A percentile compares a stretch with the other conserved stretches of the same genome.
Evolutionary conservation across 169 alveolate species (phyloP).

Genomic region (Sarcocystis neurona): DNA sequence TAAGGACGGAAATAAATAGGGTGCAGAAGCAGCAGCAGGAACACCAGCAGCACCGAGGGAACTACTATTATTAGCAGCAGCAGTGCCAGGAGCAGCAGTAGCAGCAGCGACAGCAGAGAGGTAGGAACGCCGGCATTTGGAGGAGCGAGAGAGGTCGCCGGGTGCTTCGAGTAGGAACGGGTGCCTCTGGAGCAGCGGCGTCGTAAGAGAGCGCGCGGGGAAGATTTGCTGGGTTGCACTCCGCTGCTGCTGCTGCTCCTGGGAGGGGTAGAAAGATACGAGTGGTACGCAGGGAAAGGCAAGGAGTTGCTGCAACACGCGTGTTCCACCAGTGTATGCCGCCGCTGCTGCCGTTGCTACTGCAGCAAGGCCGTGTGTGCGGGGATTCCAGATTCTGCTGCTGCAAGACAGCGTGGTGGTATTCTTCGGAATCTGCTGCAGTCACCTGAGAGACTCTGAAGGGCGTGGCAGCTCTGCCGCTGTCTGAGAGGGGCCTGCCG

Average conservation of each 20-base stretch:
- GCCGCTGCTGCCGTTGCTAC: no score
- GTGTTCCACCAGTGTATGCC: no score
- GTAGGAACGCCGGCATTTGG: neutral
- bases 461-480: neutral
- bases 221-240: neutral
- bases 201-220: neutral
- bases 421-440: neutral
- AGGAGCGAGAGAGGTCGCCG: neutral
- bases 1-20: no score
- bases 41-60: no score
- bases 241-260: neutral
- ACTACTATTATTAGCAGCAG: no score
- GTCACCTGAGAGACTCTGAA: neutral
- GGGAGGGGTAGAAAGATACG: neutral
- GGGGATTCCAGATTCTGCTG: neutral
- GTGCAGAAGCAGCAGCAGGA: no score
- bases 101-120: neutral
- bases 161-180: neutral
- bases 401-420: neutral
- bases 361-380: no score
- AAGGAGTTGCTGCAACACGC: no score
- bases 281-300: neutral
- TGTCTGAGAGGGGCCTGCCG: neutral
- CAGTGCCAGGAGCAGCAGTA: constrained; percentile 25
- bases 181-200: neutral